A percentile compares a stretch with the other conserved stretches of the same genome.
Conservation (phyloP, 192 early-diverging fungal species). For the Coemansia sp. region DNA sequence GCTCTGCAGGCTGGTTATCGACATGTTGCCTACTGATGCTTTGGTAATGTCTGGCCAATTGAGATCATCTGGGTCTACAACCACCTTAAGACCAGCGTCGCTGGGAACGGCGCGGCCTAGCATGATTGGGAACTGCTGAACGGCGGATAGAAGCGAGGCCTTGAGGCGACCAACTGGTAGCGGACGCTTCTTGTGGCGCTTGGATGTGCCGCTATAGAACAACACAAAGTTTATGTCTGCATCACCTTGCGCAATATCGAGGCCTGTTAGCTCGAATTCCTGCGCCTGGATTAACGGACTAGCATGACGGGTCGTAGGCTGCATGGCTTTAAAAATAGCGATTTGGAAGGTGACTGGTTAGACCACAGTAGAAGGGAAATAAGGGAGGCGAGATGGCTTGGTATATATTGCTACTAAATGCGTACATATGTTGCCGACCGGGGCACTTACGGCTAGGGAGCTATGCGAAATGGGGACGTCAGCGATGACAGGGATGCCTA, state of each 20-base stretch:
- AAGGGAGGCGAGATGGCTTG: background rate
- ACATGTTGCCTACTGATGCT: background rate
- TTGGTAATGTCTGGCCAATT: constrained; percentile 43
- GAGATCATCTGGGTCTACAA: constrained; percentile 17
- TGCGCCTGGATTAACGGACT: constrained; percentile 3
- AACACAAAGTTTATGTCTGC: constrained; percentile 44
- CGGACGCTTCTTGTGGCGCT: constrained; percentile 1
- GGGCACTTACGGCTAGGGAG: background rate
- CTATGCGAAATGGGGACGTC: background rate
- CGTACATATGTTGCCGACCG: background rate
- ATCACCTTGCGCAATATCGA: constrained; percentile 36
- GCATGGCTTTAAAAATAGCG: background rate
- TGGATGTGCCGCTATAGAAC: constrained; percentile 13
- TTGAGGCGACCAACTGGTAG: constrained; percentile 4
- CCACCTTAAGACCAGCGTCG: background rate
- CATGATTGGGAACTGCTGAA: constrained; percentile 24
- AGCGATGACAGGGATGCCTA: background rate
- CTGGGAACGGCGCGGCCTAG: constrained; percentile 9
- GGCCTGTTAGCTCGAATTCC: constrained; percentile 23
- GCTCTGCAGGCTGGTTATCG: constrained; percentile 2
- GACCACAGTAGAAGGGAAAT: background rate
- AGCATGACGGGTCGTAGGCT: background rate
- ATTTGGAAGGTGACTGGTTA: background rate
- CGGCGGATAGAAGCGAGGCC: constrained; percentile 13
- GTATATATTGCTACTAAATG: background rate